Conservation (phyloP, 768 basidiomycete species). For the Heimioporus sp. region DNA sequence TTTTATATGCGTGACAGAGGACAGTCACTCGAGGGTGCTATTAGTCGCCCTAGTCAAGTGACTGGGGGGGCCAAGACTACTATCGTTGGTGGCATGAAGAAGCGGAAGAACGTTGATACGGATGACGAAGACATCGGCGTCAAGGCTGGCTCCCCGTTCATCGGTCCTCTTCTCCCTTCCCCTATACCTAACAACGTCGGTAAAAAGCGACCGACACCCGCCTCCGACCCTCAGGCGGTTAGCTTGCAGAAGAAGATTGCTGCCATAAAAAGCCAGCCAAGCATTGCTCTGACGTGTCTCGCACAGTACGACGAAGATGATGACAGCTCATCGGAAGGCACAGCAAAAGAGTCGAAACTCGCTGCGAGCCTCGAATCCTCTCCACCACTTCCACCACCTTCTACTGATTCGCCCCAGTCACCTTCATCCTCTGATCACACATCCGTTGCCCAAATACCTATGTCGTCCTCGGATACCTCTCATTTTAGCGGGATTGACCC, state of each 20-base stretch:
- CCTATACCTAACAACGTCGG: slow-evolving; percentile 23
- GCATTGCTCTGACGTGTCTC: slow-evolving; percentile 37
- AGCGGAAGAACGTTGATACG: slow-evolving; percentile 44
- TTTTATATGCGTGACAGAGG: slow-evolving; percentile 88
- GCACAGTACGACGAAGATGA: slow-evolving; percentile 43
- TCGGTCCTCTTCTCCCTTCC: slow-evolving; percentile 66
- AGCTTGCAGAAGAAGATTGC: slow-evolving; percentile 54
- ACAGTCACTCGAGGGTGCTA: slow-evolving; percentile 64
- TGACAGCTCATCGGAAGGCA: slow-evolving; percentile 21
- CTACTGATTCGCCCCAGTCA: slow-evolving; percentile 33
- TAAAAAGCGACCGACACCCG: slow-evolving; percentile 11
- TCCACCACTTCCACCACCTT: slow-evolving; percentile 30
- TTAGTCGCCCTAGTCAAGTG: slow-evolving; percentile 30
- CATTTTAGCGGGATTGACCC: slow-evolving; percentile 30
- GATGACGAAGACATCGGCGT: slow-evolving; percentile 49
- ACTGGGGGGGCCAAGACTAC: slow-evolving; percentile 29
- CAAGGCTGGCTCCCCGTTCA: slow-evolving; percentile 51
- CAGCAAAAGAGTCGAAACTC: slow-evolving; percentile 14
- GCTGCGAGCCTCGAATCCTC: slow-evolving; percentile 23
- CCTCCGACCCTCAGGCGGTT: slow-evolving; percentile 52
- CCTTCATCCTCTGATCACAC: slow-evolving; percentile 31
- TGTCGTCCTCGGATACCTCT: slow-evolving; percentile 17
- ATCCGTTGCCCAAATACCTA: slow-evolving; percentile 17
- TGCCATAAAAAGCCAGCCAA: slow-evolving; percentile 31
- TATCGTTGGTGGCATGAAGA: slow-evolving; percentile 49